A percentile compares a stretch with the other conserved stretches of the same genome.
These are phyloP conservation scores for Lentinula lateritia DNA, from an alignment of 768 basidiomycete species.

Conservation along the genomic window DNA sequence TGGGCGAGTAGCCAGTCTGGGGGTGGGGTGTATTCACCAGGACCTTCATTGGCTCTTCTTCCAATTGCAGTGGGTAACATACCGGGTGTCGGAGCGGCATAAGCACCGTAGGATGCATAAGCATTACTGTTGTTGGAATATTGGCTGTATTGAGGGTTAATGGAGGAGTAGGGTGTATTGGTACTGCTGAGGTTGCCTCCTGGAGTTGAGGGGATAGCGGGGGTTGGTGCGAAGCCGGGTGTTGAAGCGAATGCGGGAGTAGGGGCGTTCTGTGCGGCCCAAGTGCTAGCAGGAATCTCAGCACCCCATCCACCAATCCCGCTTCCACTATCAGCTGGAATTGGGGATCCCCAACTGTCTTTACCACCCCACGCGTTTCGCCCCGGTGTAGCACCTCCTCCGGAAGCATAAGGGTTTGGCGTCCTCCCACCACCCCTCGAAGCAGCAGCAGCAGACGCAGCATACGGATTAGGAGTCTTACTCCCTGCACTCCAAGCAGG, in stretches of 20 bases:
- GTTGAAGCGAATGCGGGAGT: constrained; percentile 40
- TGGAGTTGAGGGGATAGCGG: constrained; percentile 14
- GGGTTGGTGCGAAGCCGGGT: constrained; percentile 39
- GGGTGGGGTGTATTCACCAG: constrained; percentile 13
- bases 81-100: constrained; percentile 33
- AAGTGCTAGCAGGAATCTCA: constrained; percentile 5
- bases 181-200: no score
- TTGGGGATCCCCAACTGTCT: not conserved
- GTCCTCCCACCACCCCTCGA: constrained; percentile 45
- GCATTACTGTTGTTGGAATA: no score
- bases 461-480: constrained; percentile 56
- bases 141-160: no score
- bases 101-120: not conserved
- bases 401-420: constrained; percentile 47
- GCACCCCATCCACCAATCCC: constrained; percentile 21
- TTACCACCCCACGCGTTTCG: not conserved
- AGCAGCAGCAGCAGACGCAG: no score
- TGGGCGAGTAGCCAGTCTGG: constrained; percentile 38
- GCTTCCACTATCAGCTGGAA: constrained; percentile 14
- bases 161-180: no score
- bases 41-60: not conserved
- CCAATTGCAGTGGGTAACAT: not conserved
- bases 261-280: not conserved
- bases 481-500: constrained; percentile 63
- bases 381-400: constrained; percentile 18